phyloP scores from a whole-genome alignment of 371 early-diverging fungal genomes.

The Mucor piriformis region DNA sequence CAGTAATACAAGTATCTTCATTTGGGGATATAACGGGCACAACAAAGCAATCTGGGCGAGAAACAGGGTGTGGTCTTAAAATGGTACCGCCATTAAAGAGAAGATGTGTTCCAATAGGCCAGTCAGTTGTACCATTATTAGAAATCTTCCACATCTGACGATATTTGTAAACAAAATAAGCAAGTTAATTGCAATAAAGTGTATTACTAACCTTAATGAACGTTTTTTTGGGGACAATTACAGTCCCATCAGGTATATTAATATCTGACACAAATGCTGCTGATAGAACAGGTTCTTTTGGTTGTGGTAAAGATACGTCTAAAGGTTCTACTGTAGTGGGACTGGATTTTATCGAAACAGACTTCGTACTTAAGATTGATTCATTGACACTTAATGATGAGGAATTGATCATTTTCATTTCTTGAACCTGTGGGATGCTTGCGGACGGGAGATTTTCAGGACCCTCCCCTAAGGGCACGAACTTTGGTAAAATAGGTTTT shows the following conservation, averaged over 20 bases:
- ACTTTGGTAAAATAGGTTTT: conserved; percentile 20
- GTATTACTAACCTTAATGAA: conserved; percentile 29
- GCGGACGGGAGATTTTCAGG: too few species aligned
- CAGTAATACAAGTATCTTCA: conserved; percentile 58
- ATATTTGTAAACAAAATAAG: neutral
- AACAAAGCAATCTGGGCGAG: conserved; percentile 34
- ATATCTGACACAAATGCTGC: conserved; percentile 69
- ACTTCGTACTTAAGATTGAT: neutral
- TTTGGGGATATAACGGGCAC: conserved; percentile 54
- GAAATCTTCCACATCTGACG: conserved; percentile 71
- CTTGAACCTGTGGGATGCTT: too few species aligned
- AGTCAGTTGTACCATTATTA: conserved; percentile 63
- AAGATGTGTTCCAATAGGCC: conserved; percentile 66
- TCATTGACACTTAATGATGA: too few species aligned
- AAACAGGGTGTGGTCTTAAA: conserved; percentile 33
- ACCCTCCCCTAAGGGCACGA: neutral
- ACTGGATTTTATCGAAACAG: too few species aligned
- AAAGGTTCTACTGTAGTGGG: too few species aligned
- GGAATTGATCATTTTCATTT: too few species aligned
- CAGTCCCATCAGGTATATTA: conserved; percentile 69
- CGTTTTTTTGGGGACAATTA: conserved; percentile 31
- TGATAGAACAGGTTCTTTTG: conserved; percentile 3
- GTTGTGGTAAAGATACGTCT: neutral
- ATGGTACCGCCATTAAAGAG: conserved; percentile 58
- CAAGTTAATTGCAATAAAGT: neutral